Conservation (phyloP, 352 stramenopile genomes). For the Globisporangium parvum region DNA sequence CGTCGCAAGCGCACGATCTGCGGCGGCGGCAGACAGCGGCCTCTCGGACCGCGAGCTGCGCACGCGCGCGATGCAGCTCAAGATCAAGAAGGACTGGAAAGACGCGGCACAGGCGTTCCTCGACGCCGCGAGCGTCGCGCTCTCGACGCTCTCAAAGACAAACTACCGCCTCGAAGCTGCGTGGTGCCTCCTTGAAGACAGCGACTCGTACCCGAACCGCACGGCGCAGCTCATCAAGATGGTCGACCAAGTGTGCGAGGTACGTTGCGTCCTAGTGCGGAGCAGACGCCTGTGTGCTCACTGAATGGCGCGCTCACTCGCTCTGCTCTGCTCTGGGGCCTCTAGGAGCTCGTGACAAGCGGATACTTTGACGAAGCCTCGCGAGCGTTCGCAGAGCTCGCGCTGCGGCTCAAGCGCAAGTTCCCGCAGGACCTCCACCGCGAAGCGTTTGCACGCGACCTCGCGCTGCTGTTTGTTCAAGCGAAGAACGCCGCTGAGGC, state of each 20-base stretch:
- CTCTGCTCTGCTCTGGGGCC: too few species aligned
- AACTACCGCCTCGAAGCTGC: constrained; percentile 59
- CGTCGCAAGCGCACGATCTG: neutral
- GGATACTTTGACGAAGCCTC: constrained; percentile 73
- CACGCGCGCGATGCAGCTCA: constrained; percentile 57
- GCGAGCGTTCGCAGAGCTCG: constrained; percentile 48
- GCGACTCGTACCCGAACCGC: constrained; percentile 26
- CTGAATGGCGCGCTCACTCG: neutral
- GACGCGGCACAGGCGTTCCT: constrained; percentile 42
- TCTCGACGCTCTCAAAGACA: constrained; percentile 29
- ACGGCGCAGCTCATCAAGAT: constrained; percentile 33
- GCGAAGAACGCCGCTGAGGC: constrained; percentile 51
- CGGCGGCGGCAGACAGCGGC: constrained; percentile 10
- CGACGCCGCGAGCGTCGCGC: constrained; percentile 34
- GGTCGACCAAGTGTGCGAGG: constrained; percentile 50
- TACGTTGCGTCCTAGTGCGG: constrained; percentile 4
- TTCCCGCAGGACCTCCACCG: constrained; percentile 49
- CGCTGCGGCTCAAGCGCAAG: constrained; percentile 48
- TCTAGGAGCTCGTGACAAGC: constrained; percentile 34
- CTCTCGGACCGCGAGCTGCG: constrained; percentile 45
- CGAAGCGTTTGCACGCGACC: constrained; percentile 22
- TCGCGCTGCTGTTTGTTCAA: constrained; percentile 45
- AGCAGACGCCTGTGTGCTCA: neutral
- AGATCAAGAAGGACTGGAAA: constrained; percentile 69
- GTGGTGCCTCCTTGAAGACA: constrained; percentile 62